phyloP scores from a whole-genome alignment of 768 basidiomycete genomes.

The Agrocybe pediades region DNA sequence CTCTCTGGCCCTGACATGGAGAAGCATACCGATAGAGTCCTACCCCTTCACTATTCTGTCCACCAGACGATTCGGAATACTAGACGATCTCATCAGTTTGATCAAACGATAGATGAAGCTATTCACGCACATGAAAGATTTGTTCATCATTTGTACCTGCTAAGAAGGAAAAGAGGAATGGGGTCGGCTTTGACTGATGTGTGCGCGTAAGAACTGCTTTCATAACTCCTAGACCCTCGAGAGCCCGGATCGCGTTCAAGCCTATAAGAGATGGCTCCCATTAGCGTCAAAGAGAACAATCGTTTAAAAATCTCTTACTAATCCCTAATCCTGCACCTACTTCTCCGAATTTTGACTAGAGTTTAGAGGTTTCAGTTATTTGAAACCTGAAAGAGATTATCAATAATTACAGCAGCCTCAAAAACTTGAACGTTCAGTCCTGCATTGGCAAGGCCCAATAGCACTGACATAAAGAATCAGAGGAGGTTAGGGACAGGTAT shows the following conservation, averaged over 20 bases:
- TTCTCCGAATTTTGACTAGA: constrained; percentile 48
- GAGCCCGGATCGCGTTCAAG: constrained; percentile 49
- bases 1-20: no score
- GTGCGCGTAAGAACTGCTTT: constrained; percentile 41
- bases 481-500: background rate
- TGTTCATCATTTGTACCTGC: constrained; percentile 44
- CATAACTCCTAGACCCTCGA: constrained; percentile 44
- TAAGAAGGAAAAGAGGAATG: constrained; percentile 39
- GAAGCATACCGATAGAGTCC: constrained; percentile 54
- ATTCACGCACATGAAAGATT: constrained; percentile 49
- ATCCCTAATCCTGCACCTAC: constrained; percentile 58
- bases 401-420: constrained; percentile 45
- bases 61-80: constrained; percentile 12
- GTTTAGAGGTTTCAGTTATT: background rate
- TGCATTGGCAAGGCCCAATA: constrained; percentile 37
- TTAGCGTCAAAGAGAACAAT: background rate
- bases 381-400: constrained; percentile 5
- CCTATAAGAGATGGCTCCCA: constrained; percentile 35
- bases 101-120: background rate
- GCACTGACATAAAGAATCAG: constrained; percentile 30
- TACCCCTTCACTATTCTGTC: constrained; percentile 36
- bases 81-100: background rate
- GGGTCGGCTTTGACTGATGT: constrained; percentile 31
- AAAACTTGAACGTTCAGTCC: constrained; percentile 52
- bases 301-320: constrained; percentile 31